These are phyloP conservation scores for Leucocoprinus leucothites DNA, from an alignment of 768 basidiomycete genomes.

Conservation along the genomic window DNA sequence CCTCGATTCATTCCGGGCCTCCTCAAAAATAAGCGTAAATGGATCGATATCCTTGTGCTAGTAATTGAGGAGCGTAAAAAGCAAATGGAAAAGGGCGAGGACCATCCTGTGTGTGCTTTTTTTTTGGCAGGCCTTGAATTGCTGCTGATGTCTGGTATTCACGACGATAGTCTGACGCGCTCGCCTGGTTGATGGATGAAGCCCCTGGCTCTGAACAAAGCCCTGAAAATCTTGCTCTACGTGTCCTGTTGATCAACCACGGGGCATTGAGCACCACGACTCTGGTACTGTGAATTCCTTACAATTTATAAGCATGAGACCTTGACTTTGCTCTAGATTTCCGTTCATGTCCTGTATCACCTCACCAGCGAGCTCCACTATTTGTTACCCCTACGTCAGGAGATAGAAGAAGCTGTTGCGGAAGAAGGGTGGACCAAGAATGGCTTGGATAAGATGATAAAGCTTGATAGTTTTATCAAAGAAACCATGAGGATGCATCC, in stretches of 20 bases:
- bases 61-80: constrained; percentile 23
- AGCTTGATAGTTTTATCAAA: constrained; percentile 16
- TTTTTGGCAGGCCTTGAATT: too few species aligned
- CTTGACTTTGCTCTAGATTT: too few species aligned
- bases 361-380: constrained; percentile 21
- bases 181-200: constrained; percentile 46
- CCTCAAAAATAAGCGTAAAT: constrained; percentile 14
- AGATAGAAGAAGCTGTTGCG: constrained; percentile 35
- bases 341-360: constrained; percentile 26
- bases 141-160: not conserved
- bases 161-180: constrained; percentile 37
- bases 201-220: constrained; percentile 27
- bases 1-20: constrained; percentile 17
- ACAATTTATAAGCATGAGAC: constrained; percentile 14
- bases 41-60: constrained; percentile 23
- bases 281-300: constrained; percentile 27
- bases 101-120: not conserved
- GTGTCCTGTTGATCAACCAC: constrained; percentile 38
- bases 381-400: constrained; percentile 34
- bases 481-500: constrained; percentile 14
- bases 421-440: constrained; percentile 30
- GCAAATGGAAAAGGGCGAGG: not conserved
- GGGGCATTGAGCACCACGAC: constrained; percentile 42
- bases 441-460: constrained; percentile 11
- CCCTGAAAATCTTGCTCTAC: constrained; percentile 25